A percentile compares a stretch with the other conserved stretches of the same genome.
These are phyloP conservation scores for Leucosporidium scottii DNA, from an alignment of 768 basidiomycete genomes.

Conservation along the genomic window DNA sequence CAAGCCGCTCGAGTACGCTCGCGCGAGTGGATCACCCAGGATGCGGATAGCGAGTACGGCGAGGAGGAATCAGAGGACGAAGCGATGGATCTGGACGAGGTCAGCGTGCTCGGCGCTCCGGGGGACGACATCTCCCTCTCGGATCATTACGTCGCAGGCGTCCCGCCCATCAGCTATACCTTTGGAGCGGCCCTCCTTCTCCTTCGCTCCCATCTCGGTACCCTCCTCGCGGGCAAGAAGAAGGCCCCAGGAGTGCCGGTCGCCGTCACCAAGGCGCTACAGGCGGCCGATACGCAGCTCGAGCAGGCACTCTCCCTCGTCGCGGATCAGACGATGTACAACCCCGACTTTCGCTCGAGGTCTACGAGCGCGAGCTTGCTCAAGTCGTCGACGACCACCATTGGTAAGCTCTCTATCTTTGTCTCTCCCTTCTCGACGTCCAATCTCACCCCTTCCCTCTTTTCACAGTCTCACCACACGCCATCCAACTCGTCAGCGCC, in stretches of 20 bases:
- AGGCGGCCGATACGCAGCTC: background rate
- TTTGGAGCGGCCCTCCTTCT: conserved; percentile 4
- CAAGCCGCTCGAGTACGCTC: background rate
- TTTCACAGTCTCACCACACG: conserved; percentile 1
- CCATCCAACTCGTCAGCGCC: conserved; percentile 1
- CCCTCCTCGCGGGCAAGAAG: background rate
- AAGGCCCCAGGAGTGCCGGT: background rate
- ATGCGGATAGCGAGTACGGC: background rate
- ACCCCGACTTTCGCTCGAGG: background rate
- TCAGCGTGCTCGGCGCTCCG: background rate
- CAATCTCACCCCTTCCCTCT: background rate
- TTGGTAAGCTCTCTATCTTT: background rate
- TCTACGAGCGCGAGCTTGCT: background rate
- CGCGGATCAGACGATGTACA: background rate
- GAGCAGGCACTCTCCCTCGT: conserved; percentile 1
- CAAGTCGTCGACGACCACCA: background rate
- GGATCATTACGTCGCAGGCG: too few species aligned
- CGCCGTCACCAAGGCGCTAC: background rate
- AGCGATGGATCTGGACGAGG: background rate
- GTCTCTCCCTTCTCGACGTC: background rate
- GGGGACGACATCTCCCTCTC: too few species aligned
- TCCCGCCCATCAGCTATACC: background rate
- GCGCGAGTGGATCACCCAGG: conserved; percentile 5
- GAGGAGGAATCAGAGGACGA: conserved; percentile 11
- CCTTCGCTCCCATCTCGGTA: background rate